Conservation (phyloP, 208 protist species). For the Trypanosoma theileri region DNA sequence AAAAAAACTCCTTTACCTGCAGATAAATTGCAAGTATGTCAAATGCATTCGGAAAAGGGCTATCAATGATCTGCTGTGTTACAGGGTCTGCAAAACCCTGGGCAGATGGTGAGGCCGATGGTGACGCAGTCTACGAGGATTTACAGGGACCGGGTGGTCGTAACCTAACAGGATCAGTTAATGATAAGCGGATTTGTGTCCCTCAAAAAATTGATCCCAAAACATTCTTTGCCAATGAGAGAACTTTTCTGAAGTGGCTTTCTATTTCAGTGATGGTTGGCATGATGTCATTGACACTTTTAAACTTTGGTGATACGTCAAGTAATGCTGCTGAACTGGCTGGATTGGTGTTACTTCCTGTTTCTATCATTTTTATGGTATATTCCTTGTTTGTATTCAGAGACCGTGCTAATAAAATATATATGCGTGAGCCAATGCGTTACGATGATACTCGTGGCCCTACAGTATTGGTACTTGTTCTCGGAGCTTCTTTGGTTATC, state of each 20-base stretch:
- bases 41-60: conserved; percentile 50
- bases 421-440: conserved; percentile 91
- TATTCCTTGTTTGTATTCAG: conserved; percentile 89
- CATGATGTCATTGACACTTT: conserved; percentile 83
- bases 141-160: conserved; percentile 67
- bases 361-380: conserved; percentile 90
- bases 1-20: no score
- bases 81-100: conserved; percentile 73
- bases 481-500: conserved; percentile 66
- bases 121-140: conserved; percentile 80
- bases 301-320: conserved; percentile 81
- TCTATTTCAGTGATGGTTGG: conserved; percentile 89
- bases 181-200: conserved; percentile 88
- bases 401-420: conserved; percentile 88
- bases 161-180: conserved; percentile 79
- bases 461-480: conserved; percentile 82
- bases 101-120: conserved; percentile 87
- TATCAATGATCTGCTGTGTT: conserved; percentile 73
- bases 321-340: conserved; percentile 82
- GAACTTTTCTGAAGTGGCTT: conserved; percentile 93
- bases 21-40: conserved; percentile 16
- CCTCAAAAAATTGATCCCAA: conserved; percentile 93
- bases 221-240: conserved; percentile 92
- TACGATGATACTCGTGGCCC: conserved; percentile 90
- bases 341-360: conserved; percentile 78